These are phyloP conservation scores for Lodderomyces beijingensis DNA, from an alignment of 1,139 yeast species.

Conservation along the genomic window DNA sequence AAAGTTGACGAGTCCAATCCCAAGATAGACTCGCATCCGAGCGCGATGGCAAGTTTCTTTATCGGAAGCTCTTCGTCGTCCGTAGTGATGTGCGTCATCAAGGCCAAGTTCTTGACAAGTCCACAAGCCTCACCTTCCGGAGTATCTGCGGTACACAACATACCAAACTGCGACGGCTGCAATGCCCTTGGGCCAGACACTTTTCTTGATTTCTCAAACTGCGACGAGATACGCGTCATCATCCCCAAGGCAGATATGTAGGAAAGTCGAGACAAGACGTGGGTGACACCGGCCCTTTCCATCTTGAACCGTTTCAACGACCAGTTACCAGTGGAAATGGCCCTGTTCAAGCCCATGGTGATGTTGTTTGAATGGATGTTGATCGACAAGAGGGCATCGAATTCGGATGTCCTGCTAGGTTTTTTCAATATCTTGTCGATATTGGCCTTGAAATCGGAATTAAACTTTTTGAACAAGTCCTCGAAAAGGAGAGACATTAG, in stretches of 20 bases:
- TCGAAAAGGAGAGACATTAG: constrained; percentile 91
- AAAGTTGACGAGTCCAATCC: constrained; percentile 80
- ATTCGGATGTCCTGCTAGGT: constrained; percentile 92
- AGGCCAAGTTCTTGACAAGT: constrained; percentile 88
- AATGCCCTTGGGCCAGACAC: constrained; percentile 99
- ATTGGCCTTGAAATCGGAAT: constrained; percentile 87
- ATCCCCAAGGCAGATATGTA: constrained; percentile 95
- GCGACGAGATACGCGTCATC: constrained; percentile 99
- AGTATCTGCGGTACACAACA: constrained; percentile 98
- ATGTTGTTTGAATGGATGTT: constrained; percentile 89
- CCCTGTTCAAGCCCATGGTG: constrained; percentile 91
- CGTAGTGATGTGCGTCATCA: constrained; percentile 98
- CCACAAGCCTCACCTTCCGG: constrained; percentile 99
- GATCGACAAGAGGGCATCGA: constrained; percentile 86
- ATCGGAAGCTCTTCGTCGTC: constrained; percentile 96
- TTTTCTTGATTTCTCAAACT: constrained; percentile 94
- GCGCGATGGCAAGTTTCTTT: constrained; percentile 63
- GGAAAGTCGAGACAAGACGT: constrained; percentile 83
- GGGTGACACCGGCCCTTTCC: constrained; percentile 99
- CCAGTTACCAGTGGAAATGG: constrained; percentile 99
- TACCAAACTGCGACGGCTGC: constrained; percentile 98
- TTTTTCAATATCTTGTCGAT: constrained; percentile 91
- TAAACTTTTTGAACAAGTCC: constrained; percentile 94
- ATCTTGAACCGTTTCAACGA: constrained; percentile 96
- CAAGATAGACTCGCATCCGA: constrained; percentile 87